Evolutionary conservation across 2,329 filamentous ascomycete species (phyloP).

Genomic region (Monosporascus ibericus): DNA sequence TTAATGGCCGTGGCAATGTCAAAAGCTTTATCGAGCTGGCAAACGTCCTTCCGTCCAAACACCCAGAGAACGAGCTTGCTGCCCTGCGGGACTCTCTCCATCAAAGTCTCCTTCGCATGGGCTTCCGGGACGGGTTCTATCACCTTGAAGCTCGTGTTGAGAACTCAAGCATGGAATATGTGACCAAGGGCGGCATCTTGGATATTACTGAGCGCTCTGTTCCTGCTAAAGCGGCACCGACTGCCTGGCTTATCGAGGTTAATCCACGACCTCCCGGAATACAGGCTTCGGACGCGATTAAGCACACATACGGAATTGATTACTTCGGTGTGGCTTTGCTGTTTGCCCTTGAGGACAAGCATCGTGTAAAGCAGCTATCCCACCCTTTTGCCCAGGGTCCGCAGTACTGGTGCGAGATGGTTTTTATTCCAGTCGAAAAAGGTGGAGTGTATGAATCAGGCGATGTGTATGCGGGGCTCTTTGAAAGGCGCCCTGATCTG

Average conservation of each 20-base stretch:
- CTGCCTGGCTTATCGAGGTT: constrained; percentile 21
- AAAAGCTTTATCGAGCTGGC: constrained; percentile 21
- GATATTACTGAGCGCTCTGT: neutral
- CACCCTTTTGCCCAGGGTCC: constrained; percentile 15
- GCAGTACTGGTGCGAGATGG: constrained; percentile 18
- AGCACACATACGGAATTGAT: constrained; percentile 20
- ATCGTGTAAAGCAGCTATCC: constrained; percentile 14
- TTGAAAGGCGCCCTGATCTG: constrained; percentile 19
- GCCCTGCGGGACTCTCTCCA: constrained; percentile 11
- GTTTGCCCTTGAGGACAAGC: constrained; percentile 14
- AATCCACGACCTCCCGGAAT: constrained; percentile 22
- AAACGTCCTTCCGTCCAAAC: constrained; percentile 21
- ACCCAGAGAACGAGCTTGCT: constrained; percentile 15
- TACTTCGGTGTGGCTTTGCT: constrained; percentile 21
- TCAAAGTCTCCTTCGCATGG: constrained; percentile 12
- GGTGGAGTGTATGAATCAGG: constrained; percentile 25
- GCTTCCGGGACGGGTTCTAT: constrained; percentile 19
- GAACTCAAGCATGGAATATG: constrained; percentile 15
- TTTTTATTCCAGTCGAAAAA: constrained; percentile 23
- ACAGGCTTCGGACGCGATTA: constrained; percentile 19
- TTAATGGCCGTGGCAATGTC: neutral
- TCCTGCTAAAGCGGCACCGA: neutral
- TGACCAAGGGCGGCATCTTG: constrained; percentile 3
- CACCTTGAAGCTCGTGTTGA: constrained; percentile 22
- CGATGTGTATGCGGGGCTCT: constrained; percentile 22